Conservation (phyloP, 495 filamentous ascomycete genomes). For the Penicillium mononematosum region DNA sequence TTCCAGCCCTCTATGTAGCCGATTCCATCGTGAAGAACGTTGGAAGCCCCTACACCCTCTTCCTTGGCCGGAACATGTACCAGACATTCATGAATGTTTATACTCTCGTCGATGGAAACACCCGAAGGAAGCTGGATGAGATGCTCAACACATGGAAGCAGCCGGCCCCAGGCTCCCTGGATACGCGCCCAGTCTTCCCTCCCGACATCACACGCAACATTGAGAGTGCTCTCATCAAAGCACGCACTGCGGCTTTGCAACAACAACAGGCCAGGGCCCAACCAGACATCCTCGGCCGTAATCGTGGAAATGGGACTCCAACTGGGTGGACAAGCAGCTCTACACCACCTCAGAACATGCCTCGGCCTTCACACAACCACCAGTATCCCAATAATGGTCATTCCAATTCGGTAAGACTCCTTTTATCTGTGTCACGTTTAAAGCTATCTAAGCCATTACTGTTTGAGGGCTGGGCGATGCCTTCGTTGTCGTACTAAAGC, state of each 20-base stretch:
- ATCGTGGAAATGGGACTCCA: constrained; percentile 51
- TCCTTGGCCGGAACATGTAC: constrained; percentile 87
- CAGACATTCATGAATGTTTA: constrained; percentile 96
- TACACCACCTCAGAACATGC: constrained; percentile 61
- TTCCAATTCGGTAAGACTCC: constrained; percentile 32
- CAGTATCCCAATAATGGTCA: constrained; percentile 39
- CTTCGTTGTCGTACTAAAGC: no score
- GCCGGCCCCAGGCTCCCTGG: constrained; percentile 86
- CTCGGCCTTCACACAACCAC: constrained; percentile 35
- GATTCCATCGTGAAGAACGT: constrained; percentile 99
- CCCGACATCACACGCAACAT: constrained; percentile 81
- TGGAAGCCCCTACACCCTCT: constrained; percentile 93
- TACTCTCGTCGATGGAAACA: constrained; percentile 73
- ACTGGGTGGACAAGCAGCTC: constrained; percentile 63
- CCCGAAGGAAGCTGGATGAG: constrained; percentile 88
- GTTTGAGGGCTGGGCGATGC: no score
- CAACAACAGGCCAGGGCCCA: constrained; percentile 66
- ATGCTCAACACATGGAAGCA: constrained; percentile 99
- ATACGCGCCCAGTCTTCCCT: constrained; percentile 84
- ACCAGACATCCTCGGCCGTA: constrained; percentile 59
- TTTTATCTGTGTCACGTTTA: neutral
- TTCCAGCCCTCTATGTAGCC: constrained; percentile 95
- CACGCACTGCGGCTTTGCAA: constrained; percentile 70
- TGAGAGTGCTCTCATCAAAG: constrained; percentile 89
- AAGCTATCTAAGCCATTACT: no score